A percentile compares a stretch with the other conserved stretches of the same genome.
phyloP scores from a whole-genome alignment of 1,284 basidiomycete species.

The Pholiota adiposa region DNA sequence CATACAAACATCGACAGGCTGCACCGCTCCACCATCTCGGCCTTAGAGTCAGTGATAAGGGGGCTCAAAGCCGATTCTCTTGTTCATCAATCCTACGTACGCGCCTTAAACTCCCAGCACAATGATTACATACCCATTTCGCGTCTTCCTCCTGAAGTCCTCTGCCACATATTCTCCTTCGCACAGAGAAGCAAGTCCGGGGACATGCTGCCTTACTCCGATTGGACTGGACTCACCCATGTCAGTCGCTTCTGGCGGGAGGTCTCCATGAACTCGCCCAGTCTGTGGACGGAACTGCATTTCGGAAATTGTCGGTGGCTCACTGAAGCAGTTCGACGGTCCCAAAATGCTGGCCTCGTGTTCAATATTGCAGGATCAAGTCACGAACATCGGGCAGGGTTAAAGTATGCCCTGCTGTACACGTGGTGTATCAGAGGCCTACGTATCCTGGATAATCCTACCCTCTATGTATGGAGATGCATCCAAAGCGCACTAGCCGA shows the following conservation, averaged over 20 bases:
- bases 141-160: constrained; percentile 32
- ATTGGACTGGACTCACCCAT: constrained; percentile 14
- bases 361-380: constrained; percentile 14
- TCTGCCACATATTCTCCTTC: constrained; percentile 21
- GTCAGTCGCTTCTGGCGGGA: constrained; percentile 15
- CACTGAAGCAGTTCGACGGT: constrained; percentile 30
- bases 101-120: constrained; percentile 14
- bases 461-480: too few species aligned
- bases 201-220: background rate
- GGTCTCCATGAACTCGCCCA: constrained; percentile 15
- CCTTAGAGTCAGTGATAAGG: too few species aligned
- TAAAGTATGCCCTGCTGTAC: background rate
- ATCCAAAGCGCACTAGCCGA: too few species aligned
- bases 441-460: background rate
- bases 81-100: too few species aligned
- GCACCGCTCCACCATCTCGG: too few species aligned
- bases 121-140: constrained; percentile 21
- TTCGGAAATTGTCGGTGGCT: constrained; percentile 25
- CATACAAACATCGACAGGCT: too few species aligned
- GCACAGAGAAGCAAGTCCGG: background rate
- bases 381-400: background rate
- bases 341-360: constrained; percentile 28
- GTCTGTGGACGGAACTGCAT: constrained; percentile 16
- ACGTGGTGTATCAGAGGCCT: background rate
- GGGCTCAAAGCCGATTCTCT: too few species aligned